Evolutionary conservation across 352 stramenopile genomes (phyloP).

Genomic region (Pythium phragmiticola): DNA sequence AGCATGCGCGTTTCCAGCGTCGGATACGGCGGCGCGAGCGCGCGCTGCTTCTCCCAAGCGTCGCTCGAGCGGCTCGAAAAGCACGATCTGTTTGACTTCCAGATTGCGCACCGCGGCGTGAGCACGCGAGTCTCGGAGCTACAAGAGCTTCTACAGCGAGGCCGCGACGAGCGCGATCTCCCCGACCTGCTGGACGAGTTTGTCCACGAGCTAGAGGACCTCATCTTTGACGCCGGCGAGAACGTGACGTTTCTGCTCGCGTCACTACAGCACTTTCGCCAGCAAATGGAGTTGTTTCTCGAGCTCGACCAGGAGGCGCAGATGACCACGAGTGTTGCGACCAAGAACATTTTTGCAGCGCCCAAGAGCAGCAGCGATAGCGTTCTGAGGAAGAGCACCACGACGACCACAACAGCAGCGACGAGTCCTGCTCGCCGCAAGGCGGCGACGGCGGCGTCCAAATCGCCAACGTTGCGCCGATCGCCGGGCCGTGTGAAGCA

Average conservation of each 20-base stretch:
- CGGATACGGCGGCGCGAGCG: conserved; percentile 19
- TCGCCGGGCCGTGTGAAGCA: conserved; percentile 2
- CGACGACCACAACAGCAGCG: not conserved
- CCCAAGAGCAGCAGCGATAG: conserved; percentile 7
- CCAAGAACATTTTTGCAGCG: conserved; percentile 31
- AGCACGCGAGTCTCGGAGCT: conserved; percentile 42
- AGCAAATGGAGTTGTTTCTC: conserved; percentile 64
- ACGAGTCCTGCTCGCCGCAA: conserved; percentile 4
- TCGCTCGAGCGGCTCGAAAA: conserved; percentile 35
- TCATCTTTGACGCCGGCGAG: conserved; percentile 36
- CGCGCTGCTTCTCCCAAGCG: conserved; percentile 20
- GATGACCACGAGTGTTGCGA: conserved; percentile 26
- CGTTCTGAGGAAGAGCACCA: not conserved
- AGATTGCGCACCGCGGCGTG: conserved; percentile 46
- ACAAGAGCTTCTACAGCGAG: conserved; percentile 45
- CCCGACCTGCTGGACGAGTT: conserved; percentile 46
- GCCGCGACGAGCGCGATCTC: conserved; percentile 45
- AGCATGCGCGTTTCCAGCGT: conserved; percentile 21
- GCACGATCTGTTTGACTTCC: conserved; percentile 71
- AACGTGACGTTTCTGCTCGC: conserved; percentile 53
- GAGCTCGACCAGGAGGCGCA: conserved; percentile 41
- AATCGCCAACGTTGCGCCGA: not conserved
- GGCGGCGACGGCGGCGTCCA: not conserved
- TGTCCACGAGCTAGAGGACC: conserved; percentile 52
- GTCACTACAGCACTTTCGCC: conserved; percentile 55